phyloP scores from a whole-genome alignment of 805 yeast genomes.

The Candida morakotiae region DNA sequence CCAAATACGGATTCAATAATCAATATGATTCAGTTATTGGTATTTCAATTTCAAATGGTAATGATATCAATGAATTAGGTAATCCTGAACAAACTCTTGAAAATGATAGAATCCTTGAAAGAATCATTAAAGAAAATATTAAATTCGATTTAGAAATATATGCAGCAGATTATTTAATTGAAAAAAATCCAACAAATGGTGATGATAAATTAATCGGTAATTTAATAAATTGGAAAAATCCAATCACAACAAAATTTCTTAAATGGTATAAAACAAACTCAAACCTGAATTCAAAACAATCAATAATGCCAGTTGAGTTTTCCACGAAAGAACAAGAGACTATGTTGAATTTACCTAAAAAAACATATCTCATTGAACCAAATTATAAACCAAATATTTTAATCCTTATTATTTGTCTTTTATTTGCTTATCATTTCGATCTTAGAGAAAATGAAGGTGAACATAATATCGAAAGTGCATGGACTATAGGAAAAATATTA shows the following conservation, averaged over 20 bases:
- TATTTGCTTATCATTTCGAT: conserved; percentile 77
- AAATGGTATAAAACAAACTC: conserved; percentile 45
- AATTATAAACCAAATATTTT: conserved; percentile 49
- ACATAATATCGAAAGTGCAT: conserved; percentile 80
- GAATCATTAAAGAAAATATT: conserved; percentile 61
- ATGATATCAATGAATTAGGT: conserved; percentile 84
- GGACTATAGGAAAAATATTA: conserved; percentile 85
- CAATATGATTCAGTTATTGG: conserved; percentile 58
- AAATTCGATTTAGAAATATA: conserved; percentile 89
- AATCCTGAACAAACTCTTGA: conserved; percentile 69
- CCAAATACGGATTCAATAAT: conserved; percentile 77
- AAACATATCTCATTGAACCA: conserved; percentile 52
- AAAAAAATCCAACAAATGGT: conserved; percentile 53
- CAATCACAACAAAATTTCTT: conserved; percentile 39
- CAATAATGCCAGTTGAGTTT: conserved; percentile 46
- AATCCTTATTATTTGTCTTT: conserved; percentile 56
- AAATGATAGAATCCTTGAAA: conserved; percentile 58
- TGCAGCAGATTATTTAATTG: conserved; percentile 71
- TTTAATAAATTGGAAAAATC: conserved; percentile 51
- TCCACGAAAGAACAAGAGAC: conserved; percentile 57
- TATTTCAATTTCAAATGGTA: conserved; percentile 71
- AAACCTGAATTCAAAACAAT: conserved; percentile 18
- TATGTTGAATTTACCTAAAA: conserved; percentile 67
- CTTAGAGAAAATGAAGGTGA: conserved; percentile 67
- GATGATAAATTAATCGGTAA: conserved; percentile 45